Percentiles rank a stretch among this genome's conserved stretches.
Conservation (phyloP, 129 eudicot species). For the Centrapalus pauciflorus region DNA sequence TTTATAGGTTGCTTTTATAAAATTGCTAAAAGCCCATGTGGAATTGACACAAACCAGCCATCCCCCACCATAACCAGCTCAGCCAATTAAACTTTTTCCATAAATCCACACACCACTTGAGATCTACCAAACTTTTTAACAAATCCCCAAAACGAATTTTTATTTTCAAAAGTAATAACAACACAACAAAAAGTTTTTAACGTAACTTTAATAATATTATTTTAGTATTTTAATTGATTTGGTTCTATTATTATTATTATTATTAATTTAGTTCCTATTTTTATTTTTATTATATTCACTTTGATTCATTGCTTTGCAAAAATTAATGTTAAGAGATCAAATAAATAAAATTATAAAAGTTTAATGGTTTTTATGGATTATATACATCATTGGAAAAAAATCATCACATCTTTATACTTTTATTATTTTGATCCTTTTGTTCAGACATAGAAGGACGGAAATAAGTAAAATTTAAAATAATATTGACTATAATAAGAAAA, state of each 20-base stretch:
- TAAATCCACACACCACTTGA: slow-evolving; percentile 35
- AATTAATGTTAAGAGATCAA: too few relatives aligned
- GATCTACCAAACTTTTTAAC: slow-evolving; percentile 26
- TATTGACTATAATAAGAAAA: too few relatives aligned
- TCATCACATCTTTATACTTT: too few relatives aligned
- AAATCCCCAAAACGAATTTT: slow-evolving; percentile 10
- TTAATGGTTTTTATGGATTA: too few relatives aligned
- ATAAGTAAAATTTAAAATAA: too few relatives aligned
- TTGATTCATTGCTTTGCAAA: not conserved
- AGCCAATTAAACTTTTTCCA: slow-evolving; percentile 29
- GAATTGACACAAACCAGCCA: slow-evolving; percentile 30
- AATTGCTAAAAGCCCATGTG: slow-evolving; percentile 28
- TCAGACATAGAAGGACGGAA: too few relatives aligned
- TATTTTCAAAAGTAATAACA: not conserved
- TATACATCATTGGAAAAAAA: too few relatives aligned
- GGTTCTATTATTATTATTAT: not conserved
- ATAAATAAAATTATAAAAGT: too few relatives aligned
- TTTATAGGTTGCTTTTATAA: too few relatives aligned
- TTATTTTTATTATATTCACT: not conserved
- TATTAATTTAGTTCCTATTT: not conserved
- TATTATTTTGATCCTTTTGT: too few relatives aligned
- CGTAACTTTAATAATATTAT: not conserved
- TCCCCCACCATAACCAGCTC: slow-evolving; percentile 33
- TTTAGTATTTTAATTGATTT: not conserved
- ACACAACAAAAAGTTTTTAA: not conserved